A percentile compares a stretch with the other conserved stretches of the same genome.
Conservation (phyloP, 495 filamentous ascomycete genomes). For the Tuber umbilicatum region DNA sequence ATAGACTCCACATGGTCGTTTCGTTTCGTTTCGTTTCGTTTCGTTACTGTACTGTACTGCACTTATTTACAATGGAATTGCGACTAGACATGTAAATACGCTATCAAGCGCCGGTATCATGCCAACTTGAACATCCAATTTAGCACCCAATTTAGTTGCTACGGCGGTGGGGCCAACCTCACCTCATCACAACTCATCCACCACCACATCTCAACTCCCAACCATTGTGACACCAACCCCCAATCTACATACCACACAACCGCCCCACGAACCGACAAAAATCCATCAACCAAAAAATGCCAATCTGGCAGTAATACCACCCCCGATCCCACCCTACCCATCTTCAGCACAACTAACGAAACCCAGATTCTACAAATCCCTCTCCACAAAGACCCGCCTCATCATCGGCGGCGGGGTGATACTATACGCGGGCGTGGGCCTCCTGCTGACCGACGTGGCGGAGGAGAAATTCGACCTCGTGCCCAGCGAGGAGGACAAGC, state of each 20-base stretch:
- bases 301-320: conserved; percentile 24
- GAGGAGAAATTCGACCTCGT: conserved; percentile 58
- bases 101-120: background rate
- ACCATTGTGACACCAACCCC: too few species aligned
- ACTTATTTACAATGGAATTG: background rate
- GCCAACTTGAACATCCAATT: background rate
- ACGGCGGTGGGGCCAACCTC: background rate
- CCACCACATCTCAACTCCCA: too few species aligned
- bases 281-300: conserved; percentile 13
- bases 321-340: background rate
- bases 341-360: background rate
- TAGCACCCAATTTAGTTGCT: background rate
- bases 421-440: conserved; percentile 56
- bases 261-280: background rate
- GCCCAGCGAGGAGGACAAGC: conserved; percentile 56
- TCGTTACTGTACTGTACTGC: background rate
- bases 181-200: background rate
- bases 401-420: conserved; percentile 60
- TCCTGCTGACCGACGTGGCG: conserved; percentile 54
- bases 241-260: background rate
- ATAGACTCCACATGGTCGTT: background rate
- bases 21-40: background rate
- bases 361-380: conserved; percentile 51
- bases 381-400: conserved; percentile 57
- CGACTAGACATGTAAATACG: background rate